Evolutionary conservation across 331 rosid species (phyloP).

Genomic region (Arachis monticola): DNA sequence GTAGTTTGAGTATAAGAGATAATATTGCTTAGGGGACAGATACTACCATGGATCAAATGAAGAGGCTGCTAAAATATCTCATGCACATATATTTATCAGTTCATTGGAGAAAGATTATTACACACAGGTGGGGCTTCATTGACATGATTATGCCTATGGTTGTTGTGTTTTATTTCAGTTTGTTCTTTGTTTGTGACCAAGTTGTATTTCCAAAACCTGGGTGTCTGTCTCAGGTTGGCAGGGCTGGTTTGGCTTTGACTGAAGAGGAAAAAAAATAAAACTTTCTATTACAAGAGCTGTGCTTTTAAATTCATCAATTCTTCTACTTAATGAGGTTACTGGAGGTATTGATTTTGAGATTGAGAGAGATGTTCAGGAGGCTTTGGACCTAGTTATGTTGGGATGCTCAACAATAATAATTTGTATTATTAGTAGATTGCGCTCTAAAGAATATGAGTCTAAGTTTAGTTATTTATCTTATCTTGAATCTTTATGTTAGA

Average conservation of each 20-base stretch:
- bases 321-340: conserved; percentile 97
- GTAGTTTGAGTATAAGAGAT: conserved; percentile 95
- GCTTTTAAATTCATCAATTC: conserved; percentile 93
- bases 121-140: conserved; percentile 77
- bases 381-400: conserved; percentile 95
- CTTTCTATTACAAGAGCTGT: conserved; percentile 99
- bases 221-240: too few species aligned
- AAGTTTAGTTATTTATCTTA: too few species aligned
- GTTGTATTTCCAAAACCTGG: too few species aligned
- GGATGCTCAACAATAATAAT: conserved; percentile 98
- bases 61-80: conserved; percentile 99
- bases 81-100: conserved; percentile 96
- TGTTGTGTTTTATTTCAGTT: too few species aligned
- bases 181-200: too few species aligned
- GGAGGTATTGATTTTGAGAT: conserved; percentile 99
- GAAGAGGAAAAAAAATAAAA: conserved; percentile 95
- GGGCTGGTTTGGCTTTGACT: conserved; percentile 87
- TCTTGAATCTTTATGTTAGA: too few species aligned
- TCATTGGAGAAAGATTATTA: conserved; percentile 79
- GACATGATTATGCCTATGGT: conserved; percentile 22
- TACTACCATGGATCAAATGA: conserved; percentile 88
- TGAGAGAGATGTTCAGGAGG: conserved; percentile 94
- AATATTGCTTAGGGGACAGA: conserved; percentile 98
- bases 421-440: too few species aligned
- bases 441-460: too few species aligned